Evolutionary conservation across 768 basidiomycete species (phyloP), one percentile per base, ranked within the genome.

Genomic region (Mrakia hoshinonis): DNA sequence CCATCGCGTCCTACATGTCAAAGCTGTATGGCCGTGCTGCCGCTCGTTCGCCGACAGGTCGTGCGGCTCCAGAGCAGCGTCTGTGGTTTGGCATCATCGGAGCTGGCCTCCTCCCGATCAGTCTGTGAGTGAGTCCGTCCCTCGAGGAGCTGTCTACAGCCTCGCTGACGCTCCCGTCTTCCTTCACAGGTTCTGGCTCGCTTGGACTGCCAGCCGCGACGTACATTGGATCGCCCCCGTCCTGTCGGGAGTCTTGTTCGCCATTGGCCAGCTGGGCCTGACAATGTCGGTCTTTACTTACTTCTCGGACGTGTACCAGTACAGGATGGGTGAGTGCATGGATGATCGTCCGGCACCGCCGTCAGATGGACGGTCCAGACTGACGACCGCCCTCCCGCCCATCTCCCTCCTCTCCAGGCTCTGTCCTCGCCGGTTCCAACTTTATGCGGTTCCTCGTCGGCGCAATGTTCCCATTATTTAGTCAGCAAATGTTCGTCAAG

Each of bases 11-110:
- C 1, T 51, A 46, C 54, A 38, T 51, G 20, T 47, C 26, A 10
- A 15, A n/a, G 6, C 10, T 61, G 24, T 72, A 72, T 54, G 39
- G 10, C 4, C 62, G 62, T 29, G 65, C 63, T 12, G 52, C 70
- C 39, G 20, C 24, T 3, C 36, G 29, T 1, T 66, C 70, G 18
- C 52, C 70, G 0, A 29, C 51, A n/a, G 70, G 70, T 22, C 39
- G 51, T 12, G 70, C 70, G 1, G n/a, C 63, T 13, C 70, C 70
- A 4, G 70, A 72, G 46, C 26, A 72, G 46, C 39, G 70, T 0
- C 64, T 72, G 15, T 58, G 52, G 70, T 72, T 72, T 22, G 70
- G 64, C 9, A 72, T 72, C 31, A 11, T 72, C 18, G 70, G 70
- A 26, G 70, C 70, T 9, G 54, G 31, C 3, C 70, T 72, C 6